Base-by-base conservation (phyloP, 345 rosid genomes). In the Gossypium herbaceum region DNA sequence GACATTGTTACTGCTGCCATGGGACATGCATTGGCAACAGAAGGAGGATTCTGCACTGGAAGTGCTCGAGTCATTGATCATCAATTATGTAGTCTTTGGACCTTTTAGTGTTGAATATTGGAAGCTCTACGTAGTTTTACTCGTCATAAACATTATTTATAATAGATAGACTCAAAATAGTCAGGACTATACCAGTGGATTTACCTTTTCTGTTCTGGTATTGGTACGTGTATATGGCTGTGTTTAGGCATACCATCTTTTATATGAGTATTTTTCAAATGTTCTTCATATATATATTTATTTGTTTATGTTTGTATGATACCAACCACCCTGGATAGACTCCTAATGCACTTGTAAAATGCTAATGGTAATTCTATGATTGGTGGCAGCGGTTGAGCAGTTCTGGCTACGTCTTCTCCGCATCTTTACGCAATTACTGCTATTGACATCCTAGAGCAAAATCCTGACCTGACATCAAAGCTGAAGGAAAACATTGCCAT, bases 31-130 rank as follows among this genome's bases (percentile, higher is more conserved):
- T 84, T 95, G 77, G 98, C 99, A 20, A 83, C 97, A 7, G 98
- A 93, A 78, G 98, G 98, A 79, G 99, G 99, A 81, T 95, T 95
- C 82, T 95, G 98, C 85, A 95, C 99, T 50, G 99, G 99, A 62
- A 89, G 86, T 78, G 81, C 93, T 52, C 85, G 99, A 77, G 97
- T 93, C 78, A 81, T 90, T 20, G 94, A 91, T 85, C 97, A 93
- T 81, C 97, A 93, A 85, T 95, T 92, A 82, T 56, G 86, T 1
- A 17, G 41, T 73, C 72, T 73, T 17, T 55, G 57, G 34, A 67
- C 57, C 69, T 59, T 60, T 12, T 25, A 15, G 16, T 24, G 34
- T 25, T 73, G 63, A 67, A 64, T 24, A 16, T 44, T 65, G 65
- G 66, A 73, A 68, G 48, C 25, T 66, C 52, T n/a, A 20, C 69